These are phyloP conservation scores for Clavispora fructus DNA, from an alignment of 805 yeast species.

Conservation along the genomic window DNA sequence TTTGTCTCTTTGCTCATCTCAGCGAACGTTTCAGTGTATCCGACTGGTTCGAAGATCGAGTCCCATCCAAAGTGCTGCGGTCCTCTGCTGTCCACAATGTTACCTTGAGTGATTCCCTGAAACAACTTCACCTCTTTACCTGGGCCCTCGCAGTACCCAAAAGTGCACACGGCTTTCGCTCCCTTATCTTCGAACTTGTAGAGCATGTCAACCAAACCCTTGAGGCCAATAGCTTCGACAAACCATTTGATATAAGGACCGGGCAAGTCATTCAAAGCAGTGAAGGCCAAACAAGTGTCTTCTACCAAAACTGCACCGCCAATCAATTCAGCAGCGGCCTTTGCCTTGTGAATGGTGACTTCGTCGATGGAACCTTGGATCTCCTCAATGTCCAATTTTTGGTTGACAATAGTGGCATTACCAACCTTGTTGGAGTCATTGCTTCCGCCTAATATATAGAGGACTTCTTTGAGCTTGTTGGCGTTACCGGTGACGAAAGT, in stretches of 20 bases:
- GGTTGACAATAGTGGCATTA: conserved; percentile 49
- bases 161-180: conserved; percentile 87
- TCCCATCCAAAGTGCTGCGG: conserved; percentile 90
- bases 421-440: conserved; percentile 36
- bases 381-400: conserved; percentile 78
- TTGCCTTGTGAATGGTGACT: conserved; percentile 76
- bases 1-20: conserved; percentile 77
- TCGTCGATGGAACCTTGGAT: conserved; percentile 83
- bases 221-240: conserved; percentile 65
- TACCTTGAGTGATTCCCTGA: conserved; percentile 81
- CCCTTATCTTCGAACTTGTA: conserved; percentile 76
- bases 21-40: conserved; percentile 67
- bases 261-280: conserved; percentile 75
- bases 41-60: conserved; percentile 80
- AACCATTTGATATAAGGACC: conserved; percentile 98
- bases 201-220: conserved; percentile 72
- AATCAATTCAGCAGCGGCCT: conserved; percentile 58
- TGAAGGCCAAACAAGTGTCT: conserved; percentile 86
- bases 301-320: conserved; percentile 88
- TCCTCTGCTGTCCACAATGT: conserved; percentile 73
- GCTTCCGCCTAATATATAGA: conserved; percentile 57
- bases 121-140: conserved; percentile 68
- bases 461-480: conserved; percentile 82
- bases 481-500: conserved; percentile 85
- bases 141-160: conserved; percentile 85